Base-by-base conservation (phyloP, 805 yeast species). In the Lipomyces starkeyi region DNA sequence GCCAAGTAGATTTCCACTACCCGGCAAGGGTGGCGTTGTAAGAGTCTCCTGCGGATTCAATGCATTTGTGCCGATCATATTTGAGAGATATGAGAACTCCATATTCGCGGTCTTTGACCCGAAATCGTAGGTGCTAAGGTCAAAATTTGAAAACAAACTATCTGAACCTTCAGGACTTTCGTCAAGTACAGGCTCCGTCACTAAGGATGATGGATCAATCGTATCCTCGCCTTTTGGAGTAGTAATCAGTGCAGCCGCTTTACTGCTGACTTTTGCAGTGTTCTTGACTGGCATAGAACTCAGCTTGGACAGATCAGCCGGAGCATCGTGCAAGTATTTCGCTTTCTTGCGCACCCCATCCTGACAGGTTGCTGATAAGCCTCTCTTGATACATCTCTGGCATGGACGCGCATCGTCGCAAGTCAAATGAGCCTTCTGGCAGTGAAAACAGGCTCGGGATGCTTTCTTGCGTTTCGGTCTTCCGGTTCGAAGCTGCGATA, bases 361-460 rank as follows among this genome's bases (percentile, higher is more conserved):
- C 40, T 86, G 86, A 79, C 98, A 94, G 0, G 91, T 82, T 17
- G 81, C 84, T 1, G 83, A 84, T 17, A 92, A 79, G 0, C 93
- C 94, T 74, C 92, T 83, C 35, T 82, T 82, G 2, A 89, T 77
- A 78, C 99, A 94, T 61, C 97, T 78, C 64, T 84, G 83, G 75
- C 99, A 94, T 0, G 97, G 97, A 52, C 97, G 85, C 76, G 80
- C 77, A 32, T 88, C 86, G 73, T 93, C 97, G 78, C 99, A 94
- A 0, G 98, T 91, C 83, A 93, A 86, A 77, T 94, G 99, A 1
- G 97, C 91, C 74, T 87, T 86, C 68, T 93, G 93, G 76, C 99
- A 94, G 79, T 93, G 95, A 54, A 86, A 86, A 74, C 99, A 94
- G 4, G 99, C 98, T 65, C 97, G 83, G 7, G 88, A 83, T 0